Percentiles rank a stretch among this genome's conserved stretches.
These are phyloP conservation scores for Vaccinium corymbosum DNA, from an alignment of 148 eudicot genomes.

Conservation along the genomic window DNA sequence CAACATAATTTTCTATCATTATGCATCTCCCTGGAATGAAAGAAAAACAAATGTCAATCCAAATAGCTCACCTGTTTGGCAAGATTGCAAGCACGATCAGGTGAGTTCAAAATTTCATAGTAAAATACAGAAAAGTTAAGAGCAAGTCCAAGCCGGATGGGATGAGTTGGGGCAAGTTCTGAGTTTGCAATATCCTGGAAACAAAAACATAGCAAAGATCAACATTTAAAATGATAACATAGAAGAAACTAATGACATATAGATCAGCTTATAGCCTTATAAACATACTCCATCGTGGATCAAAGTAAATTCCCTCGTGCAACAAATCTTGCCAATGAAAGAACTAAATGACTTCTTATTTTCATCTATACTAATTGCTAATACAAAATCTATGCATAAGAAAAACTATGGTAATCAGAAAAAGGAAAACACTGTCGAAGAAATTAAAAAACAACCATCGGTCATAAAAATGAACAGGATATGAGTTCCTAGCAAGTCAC, in stretches of 20 bases:
- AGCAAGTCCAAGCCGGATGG: slow-evolving; percentile 75
- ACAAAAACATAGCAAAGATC: not conserved
- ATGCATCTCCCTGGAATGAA: not conserved
- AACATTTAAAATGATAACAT: not conserved
- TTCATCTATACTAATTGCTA: not conserved
- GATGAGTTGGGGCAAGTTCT: slow-evolving; percentile 66
- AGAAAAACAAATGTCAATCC: not conserved
- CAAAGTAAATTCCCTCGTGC: not conserved
- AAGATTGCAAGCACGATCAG: slow-evolving; percentile 74
- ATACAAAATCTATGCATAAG: not conserved
- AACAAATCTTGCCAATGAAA: not conserved
- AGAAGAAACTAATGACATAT: not conserved
- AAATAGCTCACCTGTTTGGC: slow-evolving; percentile 53
- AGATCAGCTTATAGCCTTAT: not conserved
- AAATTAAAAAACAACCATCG: not conserved
- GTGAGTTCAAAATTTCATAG: slow-evolving; percentile 79
- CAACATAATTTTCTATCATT: not conserved
- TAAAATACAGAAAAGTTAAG: slow-evolving; percentile 80
- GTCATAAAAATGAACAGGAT: too few relatives aligned
- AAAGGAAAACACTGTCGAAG: not conserved
- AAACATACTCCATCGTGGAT: not conserved
- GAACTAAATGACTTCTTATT: not conserved
- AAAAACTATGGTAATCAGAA: not conserved
- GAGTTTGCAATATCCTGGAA: slow-evolving; percentile 66
- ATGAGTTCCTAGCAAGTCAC: too few relatives aligned